Evolutionary conservation across 352 stramenopile genomes (phyloP), one percentile per base, ranked within the genome.

Genomic region (Pythium phragmitis): DNA sequence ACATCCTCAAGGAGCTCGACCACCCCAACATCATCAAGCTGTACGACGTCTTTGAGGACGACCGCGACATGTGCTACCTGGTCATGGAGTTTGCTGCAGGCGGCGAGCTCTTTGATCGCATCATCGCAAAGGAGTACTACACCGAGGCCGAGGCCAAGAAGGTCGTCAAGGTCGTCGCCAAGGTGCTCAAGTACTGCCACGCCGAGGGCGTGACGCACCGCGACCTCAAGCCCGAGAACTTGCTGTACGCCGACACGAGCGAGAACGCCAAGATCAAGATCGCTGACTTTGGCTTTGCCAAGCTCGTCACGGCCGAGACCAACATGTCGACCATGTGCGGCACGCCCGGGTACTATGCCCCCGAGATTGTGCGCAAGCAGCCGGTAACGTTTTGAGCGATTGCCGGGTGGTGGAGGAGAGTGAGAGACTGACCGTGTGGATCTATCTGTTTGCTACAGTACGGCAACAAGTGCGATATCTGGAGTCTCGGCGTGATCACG

Each of bases 151-250:
- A 98, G 67, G 92, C 92, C 34, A 88, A 89, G 56, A 77, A 85
- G 50, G 70, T 93, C 43, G 69, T 98, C 79, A 84, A 93, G 69
- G 73, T 90, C 63, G 82, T 98, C 45, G 82, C 85, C 30, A 88
- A 94, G 47, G 89, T 91, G 26, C 73, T 98, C 17, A 67, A 72
- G 0, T 96, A 97, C 70, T 97, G 88, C 70, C 92, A 98, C 74
- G 62, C 65, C 7, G 57, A 79, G 60, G 79, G 91, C 48, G 88
- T 99, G 63, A 96, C 96, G 7, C 93, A 98, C 68, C 83, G 94
- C n/a, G 96, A 99, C 68, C 82, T 99, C n/a, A 99, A 99, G 67
- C 95, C 96, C 0, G 96, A 99, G 77, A 99, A 99, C 73, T 70
- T 99, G 55, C 75, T 99, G 48, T 92, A 98, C 54, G 69, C 82